Percentiles rank a stretch among this genome's conserved stretches.
These are phyloP conservation scores for Murraya paniculata DNA, from an alignment of 345 rosid species.

Conservation along the genomic window DNA sequence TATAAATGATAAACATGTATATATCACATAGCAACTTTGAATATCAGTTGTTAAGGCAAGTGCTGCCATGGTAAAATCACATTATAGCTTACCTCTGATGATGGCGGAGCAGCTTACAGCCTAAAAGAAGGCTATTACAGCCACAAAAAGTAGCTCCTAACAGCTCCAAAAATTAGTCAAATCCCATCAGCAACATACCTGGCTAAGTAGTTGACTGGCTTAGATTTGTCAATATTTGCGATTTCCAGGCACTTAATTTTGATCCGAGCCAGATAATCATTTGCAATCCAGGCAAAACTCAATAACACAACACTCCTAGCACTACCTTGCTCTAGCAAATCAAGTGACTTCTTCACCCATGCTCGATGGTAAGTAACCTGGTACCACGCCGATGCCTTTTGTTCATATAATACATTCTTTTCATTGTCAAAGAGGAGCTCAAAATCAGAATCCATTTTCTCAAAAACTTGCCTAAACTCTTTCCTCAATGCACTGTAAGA, in stretches of 20 bases:
- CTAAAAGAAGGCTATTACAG: no score
- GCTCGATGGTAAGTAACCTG: constrained; percentile 70
- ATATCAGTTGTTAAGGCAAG: background rate
- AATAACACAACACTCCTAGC: constrained; percentile 36
- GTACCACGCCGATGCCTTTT: constrained; percentile 92
- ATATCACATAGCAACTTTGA: background rate
- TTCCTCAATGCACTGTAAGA: constrained; percentile 63
- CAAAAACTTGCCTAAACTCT: constrained; percentile 68
- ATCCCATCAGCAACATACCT: constrained; percentile 66
- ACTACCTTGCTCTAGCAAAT: constrained; percentile 45
- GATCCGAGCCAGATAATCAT: constrained; percentile 82
- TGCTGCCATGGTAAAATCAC: background rate
- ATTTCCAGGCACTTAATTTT: constrained; percentile 43
- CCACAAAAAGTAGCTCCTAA: background rate
- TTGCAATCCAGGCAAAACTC: constrained; percentile 88
- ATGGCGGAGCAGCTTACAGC: no score
- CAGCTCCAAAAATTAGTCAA: constrained; percentile 24
- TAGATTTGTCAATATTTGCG: constrained; percentile 35
- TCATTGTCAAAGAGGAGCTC: constrained; percentile 56
- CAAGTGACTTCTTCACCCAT: constrained; percentile 57
- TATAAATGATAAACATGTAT: background rate
- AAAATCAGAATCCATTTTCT: constrained; percentile 39
- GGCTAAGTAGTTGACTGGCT: constrained; percentile 56
- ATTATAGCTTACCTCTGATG: no score
- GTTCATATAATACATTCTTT: constrained; percentile 53